Base-by-base conservation (phyloP, 441 rosid species). In the Oxalis stricta region DNA sequence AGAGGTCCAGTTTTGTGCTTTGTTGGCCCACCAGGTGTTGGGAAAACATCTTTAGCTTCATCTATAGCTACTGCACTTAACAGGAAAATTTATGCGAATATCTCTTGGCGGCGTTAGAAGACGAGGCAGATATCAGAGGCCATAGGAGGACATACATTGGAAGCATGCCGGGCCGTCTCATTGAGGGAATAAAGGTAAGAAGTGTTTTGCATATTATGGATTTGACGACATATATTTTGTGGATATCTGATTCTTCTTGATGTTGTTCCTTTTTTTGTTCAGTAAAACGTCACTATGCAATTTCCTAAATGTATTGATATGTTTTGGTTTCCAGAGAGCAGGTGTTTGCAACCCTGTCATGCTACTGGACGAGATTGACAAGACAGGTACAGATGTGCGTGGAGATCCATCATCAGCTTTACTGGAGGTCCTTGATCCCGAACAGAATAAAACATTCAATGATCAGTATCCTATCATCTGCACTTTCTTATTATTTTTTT, bases 331-430 rank as follows among this genome's bases (percentile, higher is more conserved):
- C n/a, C n/a, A n/a, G n/a, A n/a, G n/a, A n/a, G n/a, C n/a, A n/a
- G n/a, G n/a, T n/a, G n/a, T n/a, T n/a, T n/a, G n/a, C n/a, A 91
- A 91, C 55, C 99, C 99, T 64, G 89, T 91, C 50, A 89, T 93
- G 52, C 76, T 91, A 58, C 83, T 91, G 18, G 99, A 91, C 60
- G 99, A 91, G 74, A 83, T 91, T 63, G 95, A 91, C 76, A 91
- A 86, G n/a, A n/a, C n/a, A n/a, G 96, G 98, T 86, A 67, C 21
- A 32, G 1, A 30, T 28, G 49, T 41, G 22, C 15, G 34, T 36
- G 96, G 98, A 9, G 98, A 83, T 62, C 96, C 96, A 26, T 95
- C 95, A 12, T 83, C 95, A 54, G 98, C 98, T 15, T 55, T 91
- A 70, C 67, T 91, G 79, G 96, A 91, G 71, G 84, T 91, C 57